Evolutionary conservation across 371 early-diverging fungal species (phyloP).

Genomic region (Mucor ambiguus): DNA sequence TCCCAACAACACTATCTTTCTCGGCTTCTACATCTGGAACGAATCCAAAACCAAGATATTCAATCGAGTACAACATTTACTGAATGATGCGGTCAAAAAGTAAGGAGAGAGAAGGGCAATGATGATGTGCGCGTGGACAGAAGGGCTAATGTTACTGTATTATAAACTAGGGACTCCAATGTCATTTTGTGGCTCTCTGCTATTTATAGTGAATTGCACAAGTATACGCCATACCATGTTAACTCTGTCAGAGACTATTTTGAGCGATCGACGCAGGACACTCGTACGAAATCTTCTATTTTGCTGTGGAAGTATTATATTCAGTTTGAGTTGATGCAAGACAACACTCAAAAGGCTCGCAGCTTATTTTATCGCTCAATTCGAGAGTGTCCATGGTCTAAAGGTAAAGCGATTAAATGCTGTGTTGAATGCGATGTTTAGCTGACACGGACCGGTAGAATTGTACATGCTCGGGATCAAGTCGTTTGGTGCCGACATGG

Average conservation of each 20-base stretch:
- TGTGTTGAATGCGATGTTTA: too few species aligned
- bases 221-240: slow-evolving; percentile 55
- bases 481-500: slow-evolving; percentile 40
- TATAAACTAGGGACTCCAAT: slow-evolving; percentile 44
- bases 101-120: slow-evolving; percentile 14
- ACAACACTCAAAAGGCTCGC: slow-evolving; percentile 45
- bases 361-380: slow-evolving; percentile 60
- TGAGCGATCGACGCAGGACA: slow-evolving; percentile 58
- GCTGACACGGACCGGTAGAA: slow-evolving; percentile 29
- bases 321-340: slow-evolving; percentile 54
- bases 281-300: slow-evolving; percentile 53
- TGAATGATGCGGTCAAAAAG: slow-evolving; percentile 46
- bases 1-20: slow-evolving; percentile 64
- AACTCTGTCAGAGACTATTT: slow-evolving; percentile 62
- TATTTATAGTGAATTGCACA: slow-evolving; percentile 66
- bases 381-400: slow-evolving; percentile 74
- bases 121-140: too few species aligned
- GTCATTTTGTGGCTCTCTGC: slow-evolving; percentile 63
- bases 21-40: slow-evolving; percentile 65
- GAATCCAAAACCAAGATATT: slow-evolving; percentile 68
- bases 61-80: slow-evolving; percentile 60
- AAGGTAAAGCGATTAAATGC: slow-evolving; percentile 41
- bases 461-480: slow-evolving; percentile 59
- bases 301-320: slow-evolving; percentile 66
- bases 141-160: not conserved